phyloP scores from a whole-genome alignment of 371 early-diverging fungal species.

The Batkoa obscura region DNA sequence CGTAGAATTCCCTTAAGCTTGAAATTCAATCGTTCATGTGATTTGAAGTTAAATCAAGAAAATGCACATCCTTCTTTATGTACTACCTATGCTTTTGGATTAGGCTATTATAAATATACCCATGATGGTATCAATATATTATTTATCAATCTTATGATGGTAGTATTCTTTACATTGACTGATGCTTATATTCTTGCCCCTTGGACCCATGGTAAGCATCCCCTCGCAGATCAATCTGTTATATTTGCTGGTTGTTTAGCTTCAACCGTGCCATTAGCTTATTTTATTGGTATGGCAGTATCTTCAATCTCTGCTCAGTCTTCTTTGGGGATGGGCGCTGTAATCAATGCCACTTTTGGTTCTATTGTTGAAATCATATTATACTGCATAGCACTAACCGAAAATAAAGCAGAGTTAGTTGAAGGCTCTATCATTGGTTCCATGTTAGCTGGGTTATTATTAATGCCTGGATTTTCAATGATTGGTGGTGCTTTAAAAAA shows the following conservation, averaged over 20 bases:
- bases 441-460: conserved; percentile 66
- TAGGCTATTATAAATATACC: conserved; percentile 82
- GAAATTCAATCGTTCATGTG: conserved; percentile 38
- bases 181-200: conserved; percentile 53
- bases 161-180: conserved; percentile 61
- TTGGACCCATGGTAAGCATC: conserved; percentile 18
- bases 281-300: conserved; percentile 93
- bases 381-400: conserved; percentile 69
- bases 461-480: conserved; percentile 90
- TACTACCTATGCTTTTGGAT: conserved; percentile 55
- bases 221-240: conserved; percentile 34
- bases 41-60: conserved; percentile 14
- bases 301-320: conserved; percentile 89
- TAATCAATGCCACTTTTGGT: conserved; percentile 94
- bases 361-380: conserved; percentile 88
- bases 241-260: conserved; percentile 62
- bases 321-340: conserved; percentile 76
- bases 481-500: conserved; percentile 72
- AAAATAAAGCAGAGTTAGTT: conserved; percentile 71
- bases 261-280: conserved; percentile 82
- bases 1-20: conserved; percentile 59
- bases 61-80: conserved; percentile 28
- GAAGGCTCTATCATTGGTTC: conserved; percentile 88
- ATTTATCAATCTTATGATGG: conserved; percentile 74
- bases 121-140: conserved; percentile 90